Percentiles rank a stretch among this genome's conserved stretches.
phyloP scores from a whole-genome alignment of 345 rosid species.

The Acer yangbiense region DNA sequence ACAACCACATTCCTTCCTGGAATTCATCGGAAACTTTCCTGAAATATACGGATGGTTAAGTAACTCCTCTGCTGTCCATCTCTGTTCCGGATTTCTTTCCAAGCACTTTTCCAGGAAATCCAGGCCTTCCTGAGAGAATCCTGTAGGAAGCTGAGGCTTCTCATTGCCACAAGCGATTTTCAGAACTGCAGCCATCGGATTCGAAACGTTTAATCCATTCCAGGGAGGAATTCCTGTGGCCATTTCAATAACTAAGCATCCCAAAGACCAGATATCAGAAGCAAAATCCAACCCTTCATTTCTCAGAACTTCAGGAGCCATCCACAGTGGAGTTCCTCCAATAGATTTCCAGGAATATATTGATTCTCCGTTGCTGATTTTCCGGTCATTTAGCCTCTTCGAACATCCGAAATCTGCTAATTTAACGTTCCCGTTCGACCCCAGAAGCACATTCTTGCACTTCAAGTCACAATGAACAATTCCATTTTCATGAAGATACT shows the following conservation, averaged over 20 bases:
- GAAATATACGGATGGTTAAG: slow-evolving; percentile 37
- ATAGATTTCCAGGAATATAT: slow-evolving; percentile 9
- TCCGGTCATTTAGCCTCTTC: slow-evolving; percentile 14
- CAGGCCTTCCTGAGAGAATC: slow-evolving; percentile 28
- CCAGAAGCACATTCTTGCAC: slow-evolving; percentile 40
- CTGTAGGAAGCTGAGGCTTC: slow-evolving; percentile 30
- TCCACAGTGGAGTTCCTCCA: slow-evolving; percentile 43
- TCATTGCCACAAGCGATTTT: slow-evolving; percentile 35
- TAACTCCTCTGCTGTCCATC: slow-evolving; percentile 38
- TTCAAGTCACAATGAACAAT: slow-evolving; percentile 46
- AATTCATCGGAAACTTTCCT: background rate
- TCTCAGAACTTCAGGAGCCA: slow-evolving; percentile 48
- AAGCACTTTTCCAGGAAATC: slow-evolving; percentile 40
- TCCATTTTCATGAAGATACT: slow-evolving; percentile 36
- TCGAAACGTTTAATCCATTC: slow-evolving; percentile 20
- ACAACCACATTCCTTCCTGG: background rate
- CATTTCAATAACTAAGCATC: slow-evolving; percentile 48
- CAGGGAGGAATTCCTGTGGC: slow-evolving; percentile 44
- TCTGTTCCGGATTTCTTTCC: slow-evolving; percentile 28
- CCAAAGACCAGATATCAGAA: slow-evolving; percentile 48
- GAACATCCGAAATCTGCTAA: slow-evolving; percentile 49
- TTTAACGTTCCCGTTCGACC: slow-evolving; percentile 30
- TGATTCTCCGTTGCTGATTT: background rate
- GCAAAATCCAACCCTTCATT: slow-evolving; percentile 29
- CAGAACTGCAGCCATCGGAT: slow-evolving; percentile 28